Evolutionary conservation across 306 rosid genomes (phyloP).

Genomic region (Vigna nakashimae): DNA sequence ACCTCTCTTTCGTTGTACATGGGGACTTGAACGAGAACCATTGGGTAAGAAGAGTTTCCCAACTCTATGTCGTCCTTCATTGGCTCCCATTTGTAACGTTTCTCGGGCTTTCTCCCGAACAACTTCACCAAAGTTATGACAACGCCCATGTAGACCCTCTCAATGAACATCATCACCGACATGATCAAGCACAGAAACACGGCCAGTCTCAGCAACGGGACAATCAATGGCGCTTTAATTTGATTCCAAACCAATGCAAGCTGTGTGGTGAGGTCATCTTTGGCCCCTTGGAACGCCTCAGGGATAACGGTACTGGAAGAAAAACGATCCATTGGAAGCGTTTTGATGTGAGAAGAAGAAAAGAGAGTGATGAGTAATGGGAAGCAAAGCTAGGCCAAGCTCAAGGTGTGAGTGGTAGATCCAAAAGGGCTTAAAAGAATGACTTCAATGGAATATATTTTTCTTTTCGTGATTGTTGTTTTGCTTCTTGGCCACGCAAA

Average conservation of each 20-base stretch:
- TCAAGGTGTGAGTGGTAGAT: slow-evolving; percentile 29
- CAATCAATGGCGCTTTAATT: slow-evolving; percentile 81
- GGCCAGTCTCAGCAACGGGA: slow-evolving; percentile 67
- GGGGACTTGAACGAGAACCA: slow-evolving; percentile 92
- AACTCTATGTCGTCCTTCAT: slow-evolving; percentile 83
- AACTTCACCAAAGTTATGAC: slow-evolving; percentile 76
- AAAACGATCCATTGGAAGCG: slow-evolving; percentile 65
- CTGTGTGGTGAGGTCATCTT: slow-evolving; percentile 72
- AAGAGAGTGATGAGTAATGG: slow-evolving; percentile 22
- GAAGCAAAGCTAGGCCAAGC: slow-evolving; percentile 8
- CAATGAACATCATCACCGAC: slow-evolving; percentile 84
- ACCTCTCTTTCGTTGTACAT: slow-evolving; percentile 99
- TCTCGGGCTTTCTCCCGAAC: slow-evolving; percentile 76
- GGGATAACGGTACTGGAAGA: slow-evolving; percentile 56
- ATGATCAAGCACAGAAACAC: slow-evolving; percentile 68
- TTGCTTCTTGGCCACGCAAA: slow-evolving; percentile 64
- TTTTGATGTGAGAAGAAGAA: slow-evolving; percentile 16
- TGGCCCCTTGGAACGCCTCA: slow-evolving; percentile 65
- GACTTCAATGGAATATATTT: slow-evolving; percentile 45
- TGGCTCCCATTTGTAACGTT: slow-evolving; percentile 89
- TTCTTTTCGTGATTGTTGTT: slow-evolving; percentile 33
- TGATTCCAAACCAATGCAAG: slow-evolving; percentile 65
- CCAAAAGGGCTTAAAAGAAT: slow-evolving; percentile 44
- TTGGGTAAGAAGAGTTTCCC: slow-evolving; percentile 81
- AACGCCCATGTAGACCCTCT: slow-evolving; percentile 87